A percentile compares a stretch with the other conserved stretches of the same genome.
Conservation (phyloP, 2,329 filamentous ascomycete genomes). For the Dactylella cylindrospora region DNA sequence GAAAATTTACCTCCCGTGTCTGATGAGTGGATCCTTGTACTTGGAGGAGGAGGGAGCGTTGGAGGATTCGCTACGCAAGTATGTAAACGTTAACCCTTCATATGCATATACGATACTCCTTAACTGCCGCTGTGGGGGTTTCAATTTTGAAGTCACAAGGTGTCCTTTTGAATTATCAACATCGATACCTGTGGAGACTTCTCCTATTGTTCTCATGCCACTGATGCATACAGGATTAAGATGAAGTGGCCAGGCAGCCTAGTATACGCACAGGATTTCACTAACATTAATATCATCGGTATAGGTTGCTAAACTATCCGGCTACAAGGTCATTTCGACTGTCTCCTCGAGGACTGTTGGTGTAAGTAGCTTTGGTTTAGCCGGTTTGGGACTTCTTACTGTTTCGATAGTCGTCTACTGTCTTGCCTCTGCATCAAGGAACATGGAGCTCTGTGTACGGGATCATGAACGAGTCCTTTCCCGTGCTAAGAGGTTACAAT, state of each 20-base stretch:
- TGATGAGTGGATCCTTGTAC: conserved; percentile 35
- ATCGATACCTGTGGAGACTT: not conserved
- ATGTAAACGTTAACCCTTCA: conserved; percentile 3
- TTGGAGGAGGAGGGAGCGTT: conserved; percentile 37
- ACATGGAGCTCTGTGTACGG: too few species aligned
- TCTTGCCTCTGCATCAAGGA: not conserved
- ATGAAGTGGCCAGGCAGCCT: not conserved
- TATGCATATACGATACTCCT: too few species aligned
- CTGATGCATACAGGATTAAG: not conserved
- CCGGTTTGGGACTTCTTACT: too few species aligned
- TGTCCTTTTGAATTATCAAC: not conserved
- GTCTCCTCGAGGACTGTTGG: conserved; percentile 22
- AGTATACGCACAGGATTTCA: not conserved
- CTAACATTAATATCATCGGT: not conserved
- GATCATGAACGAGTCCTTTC: too few species aligned
- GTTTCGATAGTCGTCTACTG: not conserved
- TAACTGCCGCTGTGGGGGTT: not conserved
- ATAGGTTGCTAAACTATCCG: conserved; percentile 38
- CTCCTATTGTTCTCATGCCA: not conserved
- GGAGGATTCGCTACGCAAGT: conserved; percentile 36
- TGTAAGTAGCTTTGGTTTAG: conserved; percentile 22
- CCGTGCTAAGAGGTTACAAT: too few species aligned
- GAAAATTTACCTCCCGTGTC: conserved; percentile 31
- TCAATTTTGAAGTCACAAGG: not conserved
- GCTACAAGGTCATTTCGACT: conserved; percentile 39